Conservation (phyloP, 2,329 filamentous ascomycete species). For the Aspergillus pseudoviridinutans region DNA sequence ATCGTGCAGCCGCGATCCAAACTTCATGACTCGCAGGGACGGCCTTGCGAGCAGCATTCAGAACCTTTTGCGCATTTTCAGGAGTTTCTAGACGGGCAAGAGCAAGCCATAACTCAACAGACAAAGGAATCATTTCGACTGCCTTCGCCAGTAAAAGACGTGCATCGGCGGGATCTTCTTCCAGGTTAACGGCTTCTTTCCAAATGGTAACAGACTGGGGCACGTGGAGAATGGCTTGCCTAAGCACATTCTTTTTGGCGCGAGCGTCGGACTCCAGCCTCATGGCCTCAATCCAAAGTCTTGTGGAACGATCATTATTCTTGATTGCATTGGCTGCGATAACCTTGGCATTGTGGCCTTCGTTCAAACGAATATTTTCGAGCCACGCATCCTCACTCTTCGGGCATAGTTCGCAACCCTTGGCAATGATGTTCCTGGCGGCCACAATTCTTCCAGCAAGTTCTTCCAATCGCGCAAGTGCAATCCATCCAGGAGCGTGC, state of each 20-base stretch:
- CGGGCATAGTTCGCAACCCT: conserved; percentile 85
- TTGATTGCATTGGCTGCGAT: conserved; percentile 93
- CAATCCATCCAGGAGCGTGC: conserved; percentile 93
- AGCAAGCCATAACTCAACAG: conserved; percentile 92
- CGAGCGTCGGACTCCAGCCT: conserved; percentile 76
- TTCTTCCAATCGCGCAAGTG: conserved; percentile 86
- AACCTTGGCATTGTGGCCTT: conserved; percentile 88
- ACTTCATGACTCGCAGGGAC: conserved; percentile 91
- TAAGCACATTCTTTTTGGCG: conserved; percentile 87
- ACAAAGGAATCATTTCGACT: conserved; percentile 88
- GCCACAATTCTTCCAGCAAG: conserved; percentile 87
- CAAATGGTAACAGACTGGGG: conserved; percentile 94
- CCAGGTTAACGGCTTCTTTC: conserved; percentile 95
- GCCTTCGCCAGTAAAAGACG: conserved; percentile 87
- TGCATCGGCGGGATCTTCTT: conserved; percentile 85
- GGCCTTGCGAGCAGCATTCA: conserved; percentile 92
- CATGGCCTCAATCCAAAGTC: conserved; percentile 94
- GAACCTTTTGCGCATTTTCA: conserved; percentile 87
- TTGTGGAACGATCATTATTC: conserved; percentile 81
- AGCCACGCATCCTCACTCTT: conserved; percentile 95
- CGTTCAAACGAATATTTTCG: conserved; percentile 90
- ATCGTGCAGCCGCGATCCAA: conserved; percentile 88
- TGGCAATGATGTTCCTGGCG: conserved; percentile 80
- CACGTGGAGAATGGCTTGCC: conserved; percentile 86
- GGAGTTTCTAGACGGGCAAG: conserved; percentile 84